Conservation (phyloP, 163 green algal genomes). For the Prototheca cutis region DNA sequence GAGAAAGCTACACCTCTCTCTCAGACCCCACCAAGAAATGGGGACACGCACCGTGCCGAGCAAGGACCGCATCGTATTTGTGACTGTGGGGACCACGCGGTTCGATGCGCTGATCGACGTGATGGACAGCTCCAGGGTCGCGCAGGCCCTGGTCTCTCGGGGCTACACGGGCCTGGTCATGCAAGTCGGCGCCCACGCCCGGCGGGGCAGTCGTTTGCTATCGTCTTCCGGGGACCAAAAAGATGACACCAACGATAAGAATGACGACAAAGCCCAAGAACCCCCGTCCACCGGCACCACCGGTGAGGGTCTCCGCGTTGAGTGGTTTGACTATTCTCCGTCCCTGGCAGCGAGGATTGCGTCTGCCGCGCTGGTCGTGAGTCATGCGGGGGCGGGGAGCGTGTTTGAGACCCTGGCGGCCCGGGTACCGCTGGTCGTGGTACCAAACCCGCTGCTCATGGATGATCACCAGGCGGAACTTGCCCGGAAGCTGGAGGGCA, state of each 20-base stretch:
- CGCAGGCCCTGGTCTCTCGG: constrained; percentile 18
- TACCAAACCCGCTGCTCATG: constrained; percentile 80
- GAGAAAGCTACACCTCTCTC: too few species aligned
- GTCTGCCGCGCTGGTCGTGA: constrained; percentile 60
- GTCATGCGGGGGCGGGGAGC: constrained; percentile 62
- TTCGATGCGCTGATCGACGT: constrained; percentile 67
- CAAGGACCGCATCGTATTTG: constrained; percentile 40
- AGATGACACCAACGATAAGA: too few species aligned
- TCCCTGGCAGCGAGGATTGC: constrained; percentile 42
- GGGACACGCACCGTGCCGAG: too few species aligned
- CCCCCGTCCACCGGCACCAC: too few species aligned
- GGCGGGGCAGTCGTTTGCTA: not conserved
- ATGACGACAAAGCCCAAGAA: too few species aligned
- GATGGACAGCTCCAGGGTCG: constrained; percentile 42
- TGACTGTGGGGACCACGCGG: constrained; percentile 80
- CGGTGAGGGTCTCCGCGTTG: constrained; percentile 22
- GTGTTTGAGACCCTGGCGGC: constrained; percentile 71
- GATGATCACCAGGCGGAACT: constrained; percentile 84
- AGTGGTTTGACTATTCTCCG: constrained; percentile 61
- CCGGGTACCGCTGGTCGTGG: constrained; percentile 55
- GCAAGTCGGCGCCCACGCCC: constrained; percentile 33
- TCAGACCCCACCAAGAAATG: not conserved
- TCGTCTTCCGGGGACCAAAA: not conserved
- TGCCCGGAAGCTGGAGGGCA: constrained; percentile 46
- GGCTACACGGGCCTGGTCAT: constrained; percentile 59